Evolutionary conservation across 495 filamentous ascomycete genomes (phyloP), one percentile per base, ranked within the genome.

Genomic region (Chaetomium cochliodes): DNA sequence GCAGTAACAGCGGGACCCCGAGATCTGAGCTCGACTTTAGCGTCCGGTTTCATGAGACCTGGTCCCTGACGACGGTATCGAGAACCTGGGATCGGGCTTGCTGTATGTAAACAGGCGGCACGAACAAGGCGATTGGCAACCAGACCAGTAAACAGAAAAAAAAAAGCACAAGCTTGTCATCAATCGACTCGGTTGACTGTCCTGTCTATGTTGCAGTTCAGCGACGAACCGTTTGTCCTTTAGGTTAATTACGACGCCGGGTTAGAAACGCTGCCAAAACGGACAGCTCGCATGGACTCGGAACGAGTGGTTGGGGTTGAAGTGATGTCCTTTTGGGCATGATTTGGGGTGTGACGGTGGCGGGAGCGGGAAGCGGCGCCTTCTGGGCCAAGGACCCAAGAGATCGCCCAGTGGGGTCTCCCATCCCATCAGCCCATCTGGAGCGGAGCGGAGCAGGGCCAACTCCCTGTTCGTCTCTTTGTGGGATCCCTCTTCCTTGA

Each of bases 331-430:
- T 44, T 26, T 49, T 47, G 33, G 39, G 60, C 23, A 55, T 42
- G 42, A 53, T 57, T 64, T 52, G 62, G 33, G 33, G 33, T 8
- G 62, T 58, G 62, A 58, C 28, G 37, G 62, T 20, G 53, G 28
- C 18, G 33, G 37, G 20, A 50, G 28, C 18, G 33, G 37, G 13
- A 26, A 41, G 54, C 58, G 41, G 62, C 53, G 9, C 62, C 52
- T 12, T 42, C 41, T 51, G 20, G 1, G 54, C 62, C 54, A 42
- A 41, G 62, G 20, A 2, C 42, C 62, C 54, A 42, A 41, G 62
- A 58, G 63, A 65, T 65, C 63, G 63, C 11, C 30, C 15, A 11
- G 63, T 65, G 63, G 62, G 41, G 63, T 25, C 60, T 47, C n/a
- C 20, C 51, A 4, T 46, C 60, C 3, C 20, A n/a, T n/a, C 20